A percentile compares a stretch with the other conserved stretches of the same genome.
phyloP scores from a whole-genome alignment of 805 yeast species.

The Candida sithepensis region DNA sequence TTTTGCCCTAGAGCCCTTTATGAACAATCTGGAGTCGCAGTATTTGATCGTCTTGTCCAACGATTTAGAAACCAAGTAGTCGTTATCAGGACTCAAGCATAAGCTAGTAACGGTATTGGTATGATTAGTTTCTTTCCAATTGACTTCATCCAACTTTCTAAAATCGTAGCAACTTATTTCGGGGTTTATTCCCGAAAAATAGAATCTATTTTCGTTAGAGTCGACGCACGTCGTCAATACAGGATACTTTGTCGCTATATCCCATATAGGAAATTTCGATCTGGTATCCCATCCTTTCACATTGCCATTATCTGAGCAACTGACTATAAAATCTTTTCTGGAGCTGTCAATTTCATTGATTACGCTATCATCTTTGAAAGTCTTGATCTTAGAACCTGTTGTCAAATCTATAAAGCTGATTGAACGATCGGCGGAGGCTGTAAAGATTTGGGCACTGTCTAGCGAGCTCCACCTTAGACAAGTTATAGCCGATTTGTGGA shows the following conservation, averaged over 20 bases:
- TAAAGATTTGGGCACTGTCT: slow-evolving; percentile 40
- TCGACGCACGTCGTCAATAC: slow-evolving; percentile 46
- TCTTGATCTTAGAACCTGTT: slow-evolving; percentile 53
- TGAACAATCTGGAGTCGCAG: slow-evolving; percentile 46
- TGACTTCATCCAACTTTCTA: slow-evolving; percentile 36
- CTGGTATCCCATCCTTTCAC: slow-evolving; percentile 64
- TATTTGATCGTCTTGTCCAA: slow-evolving; percentile 55
- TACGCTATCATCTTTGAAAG: slow-evolving; percentile 35
- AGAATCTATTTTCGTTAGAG: slow-evolving; percentile 41
- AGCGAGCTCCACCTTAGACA: slow-evolving; percentile 49
- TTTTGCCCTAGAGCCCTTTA: slow-evolving; percentile 37
- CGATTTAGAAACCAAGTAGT: slow-evolving; percentile 46
- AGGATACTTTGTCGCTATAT: slow-evolving; percentile 45
- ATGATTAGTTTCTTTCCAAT: slow-evolving; percentile 45
- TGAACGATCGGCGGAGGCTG: slow-evolving; percentile 61
- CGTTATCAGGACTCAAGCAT: slow-evolving; percentile 35
- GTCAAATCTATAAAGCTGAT: slow-evolving; percentile 60
- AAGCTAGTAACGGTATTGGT: slow-evolving; percentile 56
- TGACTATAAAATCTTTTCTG: slow-evolving; percentile 32
- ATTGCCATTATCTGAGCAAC: slow-evolving; percentile 67
- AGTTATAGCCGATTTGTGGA: slow-evolving; percentile 62
- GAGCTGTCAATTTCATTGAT: slow-evolving; percentile 52
- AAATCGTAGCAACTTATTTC: slow-evolving; percentile 57
- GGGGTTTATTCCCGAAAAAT: slow-evolving; percentile 68
- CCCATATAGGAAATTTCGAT: slow-evolving; percentile 39